Base-by-base conservation (phyloP, 495 filamentous ascomycete genomes). In the Aspergillus coremiiformis region DNA sequence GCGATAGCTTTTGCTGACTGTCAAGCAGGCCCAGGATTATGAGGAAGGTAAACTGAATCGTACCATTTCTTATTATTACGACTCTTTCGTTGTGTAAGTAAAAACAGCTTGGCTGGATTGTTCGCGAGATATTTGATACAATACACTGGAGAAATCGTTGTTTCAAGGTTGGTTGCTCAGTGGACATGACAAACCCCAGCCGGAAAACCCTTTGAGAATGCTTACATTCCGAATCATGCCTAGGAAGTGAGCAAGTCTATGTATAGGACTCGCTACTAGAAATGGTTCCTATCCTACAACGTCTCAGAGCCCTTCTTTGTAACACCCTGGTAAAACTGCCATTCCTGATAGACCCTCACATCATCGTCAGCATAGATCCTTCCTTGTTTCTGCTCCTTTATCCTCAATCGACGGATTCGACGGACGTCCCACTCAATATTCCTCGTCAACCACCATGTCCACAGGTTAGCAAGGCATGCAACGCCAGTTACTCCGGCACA, bases 381-480 rank as follows among this genome's bases (percentile, higher is more conserved):
- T 14, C 60, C 63, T 47, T 59, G 41, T 27, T 47, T 61, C 30
- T 56, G 53, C 35, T 61, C 55, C 50, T 61, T 46, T 9, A 54
- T 49, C 9, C 53, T 41, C 14, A 62, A 35, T n/a, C 65, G 51
- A 27, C 54, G 49, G 20, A 68, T 52, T 42, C 65, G 24, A 21
- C 50, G 47, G 1, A 66, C 64, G 53, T 69, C 64, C 44, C 49
- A 61, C 56, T 67, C 64, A n/a, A 59, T 54, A 20, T 64, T 57
- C 29, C 60, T 30, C 7, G 65, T 69, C 35, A 69, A 49, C 56
- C 60, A 66, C 66, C 65, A 66, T 5, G 66, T 67, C 54, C 58
- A 59, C 7, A 50, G 27, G 43, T 63, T 69, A 17, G 60, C 57
- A 7, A 69, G 7, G 24, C 54, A 58, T 0, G 58, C 58, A 0